A percentile compares a stretch with the other conserved stretches of the same genome.
Conservation (phyloP, 306 rosid species). For the Begonia masoniana region DNA sequence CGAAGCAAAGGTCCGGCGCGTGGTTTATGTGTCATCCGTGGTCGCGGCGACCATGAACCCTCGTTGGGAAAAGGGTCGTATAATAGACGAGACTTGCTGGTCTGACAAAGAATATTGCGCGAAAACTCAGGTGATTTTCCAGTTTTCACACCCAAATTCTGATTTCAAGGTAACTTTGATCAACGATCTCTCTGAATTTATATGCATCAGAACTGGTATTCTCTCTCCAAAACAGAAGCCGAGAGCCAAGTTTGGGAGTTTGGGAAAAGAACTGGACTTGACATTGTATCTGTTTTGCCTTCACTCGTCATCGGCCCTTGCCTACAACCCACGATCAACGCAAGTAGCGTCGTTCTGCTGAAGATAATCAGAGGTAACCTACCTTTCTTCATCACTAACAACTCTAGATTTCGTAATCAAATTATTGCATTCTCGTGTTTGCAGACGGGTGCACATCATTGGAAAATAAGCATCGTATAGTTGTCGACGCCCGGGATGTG, state of each 20-base stretch:
- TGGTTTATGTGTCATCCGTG: conserved; percentile 25
- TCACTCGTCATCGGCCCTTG: conserved; percentile 36
- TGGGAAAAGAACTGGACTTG: conserved; percentile 35
- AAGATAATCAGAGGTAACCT: conserved; percentile 35
- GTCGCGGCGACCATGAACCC: conserved; percentile 24
- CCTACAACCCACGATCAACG: conserved; percentile 44
- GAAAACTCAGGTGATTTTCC: conserved; percentile 16
- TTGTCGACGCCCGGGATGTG: conserved; percentile 56
- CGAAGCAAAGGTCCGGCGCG: conserved; percentile 26
- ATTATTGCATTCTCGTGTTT: background rate
- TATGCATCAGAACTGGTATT: conserved; percentile 59
- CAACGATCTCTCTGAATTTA: background rate
- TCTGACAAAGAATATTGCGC: conserved; percentile 30
- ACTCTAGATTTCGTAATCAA: background rate
- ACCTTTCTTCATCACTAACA: background rate
- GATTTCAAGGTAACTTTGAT: background rate
- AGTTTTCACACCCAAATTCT: background rate
- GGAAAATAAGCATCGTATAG: conserved; percentile 28
- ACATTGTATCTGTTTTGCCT: conserved; percentile 46
- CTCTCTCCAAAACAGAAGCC: conserved; percentile 60
- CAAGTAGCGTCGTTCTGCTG: conserved; percentile 43
- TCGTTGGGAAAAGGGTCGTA: conserved; percentile 17
- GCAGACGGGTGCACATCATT: conserved; percentile 35
- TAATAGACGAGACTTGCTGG: conserved; percentile 33
- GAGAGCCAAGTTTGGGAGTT: conserved; percentile 52